Percentiles rank a stretch among this genome's conserved stretches.
phyloP scores from a whole-genome alignment of 2,329 filamentous ascomycete genomes.

The Alternaria ventricosa region DNA sequence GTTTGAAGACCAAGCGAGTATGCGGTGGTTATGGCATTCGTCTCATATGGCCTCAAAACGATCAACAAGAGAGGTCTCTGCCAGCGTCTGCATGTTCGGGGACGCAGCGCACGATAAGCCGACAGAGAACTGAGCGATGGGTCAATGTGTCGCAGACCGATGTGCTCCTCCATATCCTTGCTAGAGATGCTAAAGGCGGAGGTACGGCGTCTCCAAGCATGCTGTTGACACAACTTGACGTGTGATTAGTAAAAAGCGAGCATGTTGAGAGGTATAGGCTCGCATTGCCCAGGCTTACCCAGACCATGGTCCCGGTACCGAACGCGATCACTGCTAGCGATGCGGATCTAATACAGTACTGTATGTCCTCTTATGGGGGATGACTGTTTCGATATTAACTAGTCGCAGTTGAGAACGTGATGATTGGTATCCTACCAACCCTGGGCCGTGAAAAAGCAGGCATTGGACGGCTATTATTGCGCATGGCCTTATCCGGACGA shows the following conservation, averaged over 20 bases:
- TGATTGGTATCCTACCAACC: neutral
- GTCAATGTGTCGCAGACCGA: slow-evolving; percentile 12
- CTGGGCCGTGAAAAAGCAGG: neutral
- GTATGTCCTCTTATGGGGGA: neutral
- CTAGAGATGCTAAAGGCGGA: neutral
- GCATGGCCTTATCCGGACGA: neutral
- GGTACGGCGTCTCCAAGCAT: neutral
- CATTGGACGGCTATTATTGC: neutral
- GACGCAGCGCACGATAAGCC: neutral
- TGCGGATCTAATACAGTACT: neutral
- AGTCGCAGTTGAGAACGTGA: neutral
- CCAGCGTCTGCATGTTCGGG: too few species aligned
- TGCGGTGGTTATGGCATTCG: slow-evolving; percentile 21
- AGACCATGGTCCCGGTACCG: neutral
- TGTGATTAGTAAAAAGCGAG: neutral
- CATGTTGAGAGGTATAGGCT: neutral
- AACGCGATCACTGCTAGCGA: neutral
- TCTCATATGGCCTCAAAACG: slow-evolving; percentile 11
- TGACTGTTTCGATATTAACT: neutral
- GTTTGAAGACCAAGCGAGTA: slow-evolving; percentile 11
- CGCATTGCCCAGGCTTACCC: neutral
- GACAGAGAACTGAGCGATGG: neutral
- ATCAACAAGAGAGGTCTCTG: neutral
- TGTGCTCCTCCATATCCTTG: slow-evolving; percentile 10
- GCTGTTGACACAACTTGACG: neutral